Base-by-base conservation (phyloP, 306 rosid genomes). In the Castanea crenata region DNA sequence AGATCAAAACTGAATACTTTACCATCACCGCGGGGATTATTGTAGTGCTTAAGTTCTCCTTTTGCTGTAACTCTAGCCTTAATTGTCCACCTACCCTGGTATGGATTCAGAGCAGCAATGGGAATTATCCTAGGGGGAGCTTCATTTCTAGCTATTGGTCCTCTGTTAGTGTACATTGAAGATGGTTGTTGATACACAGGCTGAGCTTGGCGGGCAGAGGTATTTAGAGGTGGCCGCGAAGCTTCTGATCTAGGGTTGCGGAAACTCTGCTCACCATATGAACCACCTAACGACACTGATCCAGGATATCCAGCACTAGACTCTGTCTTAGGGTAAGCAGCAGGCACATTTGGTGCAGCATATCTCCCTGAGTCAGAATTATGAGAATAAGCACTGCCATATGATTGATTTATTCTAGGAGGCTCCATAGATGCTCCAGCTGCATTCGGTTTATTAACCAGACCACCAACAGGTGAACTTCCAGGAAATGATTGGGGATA, bases 1-100 rank as follows among this genome's bases (percentile, higher is more conserved):
- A 95, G 96, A 81, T 95, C 98, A 85, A 95, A 95, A 79, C 88
- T 89, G 83, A 95, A 95, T 18, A 95, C 98, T 86, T 91, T 95
- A 32, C 99, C 99, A 3, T 87, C 98, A 55, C 98, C 99, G 49
- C 92, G 89, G 35, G 92, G 78, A 91, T 92, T 95, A 76, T 34
- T 80, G 71, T 87, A 92, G 84, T 61, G 82, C 82, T 88, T 91
- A 69, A 92, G 96, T 75, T 90, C 95, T 85, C 86, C 88, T 85
- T 92, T 95, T 59, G 92, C 85, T 3, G 99, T 91, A 69, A 95
- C 99, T 83, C 99, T 89, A 63, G 91, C 98, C 87, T 95, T 95
- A 71, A 95, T 86, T 70, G 97, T 90, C 99, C 99, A 95, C 85
- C 72, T 74, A 49, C 73, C 87, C 81, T 85, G 90, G 85, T 89